Conservation (phyloP, 768 basidiomycete species). For the Tremella mesenterica region DNA sequence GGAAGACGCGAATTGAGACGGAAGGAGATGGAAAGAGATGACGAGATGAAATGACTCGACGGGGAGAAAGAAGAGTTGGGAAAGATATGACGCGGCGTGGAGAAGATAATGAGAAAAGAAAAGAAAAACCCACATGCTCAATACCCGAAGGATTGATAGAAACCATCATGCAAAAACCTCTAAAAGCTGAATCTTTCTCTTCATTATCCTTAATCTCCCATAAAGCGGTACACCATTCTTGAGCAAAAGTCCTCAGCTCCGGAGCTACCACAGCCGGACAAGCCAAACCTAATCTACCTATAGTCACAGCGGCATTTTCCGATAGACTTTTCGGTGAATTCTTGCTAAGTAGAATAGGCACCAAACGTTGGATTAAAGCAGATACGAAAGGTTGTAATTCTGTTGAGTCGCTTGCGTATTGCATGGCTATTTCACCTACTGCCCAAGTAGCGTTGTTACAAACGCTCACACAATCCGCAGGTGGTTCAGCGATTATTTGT, state of each 20-base stretch:
- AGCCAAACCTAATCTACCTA: conserved; percentile 89
- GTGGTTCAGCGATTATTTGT: conserved; percentile 88
- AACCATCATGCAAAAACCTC: conserved; percentile 90
- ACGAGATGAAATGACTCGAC: too few species aligned
- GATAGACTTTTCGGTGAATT: conserved; percentile 88
- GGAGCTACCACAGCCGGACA: conserved; percentile 83
- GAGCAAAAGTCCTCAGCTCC: conserved; percentile 78
- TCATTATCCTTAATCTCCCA: conserved; percentile 99
- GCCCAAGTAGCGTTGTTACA: conserved; percentile 99
- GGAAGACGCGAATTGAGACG: too few species aligned
- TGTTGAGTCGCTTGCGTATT: conserved; percentile 50
- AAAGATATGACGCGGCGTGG: too few species aligned
- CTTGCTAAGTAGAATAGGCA: conserved; percentile 84
- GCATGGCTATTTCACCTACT: conserved; percentile 94
- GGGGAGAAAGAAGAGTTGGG: too few species aligned
- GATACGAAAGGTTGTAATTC: conserved; percentile 76
- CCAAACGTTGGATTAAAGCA: conserved; percentile 73
- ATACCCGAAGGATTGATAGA: conserved; percentile 90
- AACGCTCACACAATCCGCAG: conserved; percentile 86
- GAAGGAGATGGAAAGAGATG: too few species aligned
- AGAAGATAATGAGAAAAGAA: neutral
- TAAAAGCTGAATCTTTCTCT: conserved; percentile 98
- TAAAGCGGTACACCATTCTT: conserved; percentile 92
- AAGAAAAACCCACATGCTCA: conserved; percentile 58
- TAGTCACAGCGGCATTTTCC: conserved; percentile 97